Base-by-base conservation (phyloP, 192 early-diverging fungal genomes). In the Coemansia sp. region DNA sequence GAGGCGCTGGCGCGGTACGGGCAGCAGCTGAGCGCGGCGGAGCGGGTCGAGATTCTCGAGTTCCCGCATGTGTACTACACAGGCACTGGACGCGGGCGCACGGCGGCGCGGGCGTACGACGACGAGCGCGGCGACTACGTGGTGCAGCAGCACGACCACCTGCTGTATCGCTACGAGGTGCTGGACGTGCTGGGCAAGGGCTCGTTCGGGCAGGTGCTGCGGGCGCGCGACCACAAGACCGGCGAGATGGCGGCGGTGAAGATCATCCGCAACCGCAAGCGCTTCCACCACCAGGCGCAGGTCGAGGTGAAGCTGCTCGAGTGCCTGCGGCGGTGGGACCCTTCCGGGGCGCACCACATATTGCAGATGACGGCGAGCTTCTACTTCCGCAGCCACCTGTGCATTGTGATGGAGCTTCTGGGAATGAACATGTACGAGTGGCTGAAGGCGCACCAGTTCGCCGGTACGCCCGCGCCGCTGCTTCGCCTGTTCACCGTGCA, bases 361-460 rank as follows among this genome's bases (percentile, higher is more conserved):
- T 82, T 98, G 46, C 91, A 94, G 40, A 95, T 97, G 88, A 85
- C 88, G 5, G 93, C 93, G 25, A 85, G 85, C 65, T 98, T 98
- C 74, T 87, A 93, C 56, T 98, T 98, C 84, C 88, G 96, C 57
- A 93, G 89, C 59, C 96, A 98, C 75, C 75, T 98, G 54, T 97
- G 95, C 69, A 95, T 98, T 56, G 92, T 90, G 2, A 93, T 91
- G 72, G 96, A 98, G 73, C 85, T 94, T 51, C 85, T 98, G 37
- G 92, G 91, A 44, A 90, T 93, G 60, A 98, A 98, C 58, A 78
- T 98, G 59, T 98, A 98, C 78, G 96, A 98, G 66, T 97, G 94
- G 82, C 87, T 98, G 54, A 96, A 96, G 82, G 89, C 87, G 21
- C 91, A 94, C 65, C 85, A 90, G 57, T 98, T 97, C 78, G 82